These are phyloP conservation scores for Circinella umbellata DNA, from an alignment of 371 early-diverging fungal genomes.

Conservation along the genomic window DNA sequence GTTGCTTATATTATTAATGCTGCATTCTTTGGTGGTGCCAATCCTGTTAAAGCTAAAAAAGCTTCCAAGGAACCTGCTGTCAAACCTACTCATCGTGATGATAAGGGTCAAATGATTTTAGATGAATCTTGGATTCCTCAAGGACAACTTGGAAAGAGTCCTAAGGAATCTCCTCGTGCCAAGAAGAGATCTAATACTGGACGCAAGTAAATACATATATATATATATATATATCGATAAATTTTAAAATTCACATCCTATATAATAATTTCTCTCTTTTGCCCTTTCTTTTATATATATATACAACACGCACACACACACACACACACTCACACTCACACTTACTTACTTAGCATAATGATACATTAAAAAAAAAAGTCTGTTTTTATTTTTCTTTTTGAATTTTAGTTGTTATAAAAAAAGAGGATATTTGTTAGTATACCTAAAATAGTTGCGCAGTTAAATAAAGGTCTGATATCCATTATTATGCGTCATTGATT, in stretches of 20 bases:
- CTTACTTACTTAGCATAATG: no score
- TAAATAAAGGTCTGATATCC: no score
- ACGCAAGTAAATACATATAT: slow-evolving; percentile 31
- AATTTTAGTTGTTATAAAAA: no score
- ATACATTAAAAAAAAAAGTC: no score
- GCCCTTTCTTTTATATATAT: no score
- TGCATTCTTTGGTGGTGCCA: slow-evolving; percentile 46
- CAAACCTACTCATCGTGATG: slow-evolving; percentile 54
- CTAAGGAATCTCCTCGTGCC: slow-evolving; percentile 46
- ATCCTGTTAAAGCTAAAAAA: slow-evolving; percentile 44
- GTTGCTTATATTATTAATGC: slow-evolving; percentile 48
- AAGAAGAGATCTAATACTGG: slow-evolving; percentile 42
- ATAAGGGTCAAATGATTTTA: slow-evolving; percentile 54
- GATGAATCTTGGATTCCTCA: slow-evolving; percentile 60
- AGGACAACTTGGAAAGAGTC: slow-evolving; percentile 37
- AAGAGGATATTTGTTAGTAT: no score
- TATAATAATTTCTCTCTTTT: neutral
- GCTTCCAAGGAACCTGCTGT: slow-evolving; percentile 28
- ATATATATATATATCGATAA: no score
- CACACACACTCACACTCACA: no score
- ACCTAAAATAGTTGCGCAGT: no score
- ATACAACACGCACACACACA: no score
- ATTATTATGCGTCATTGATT: no score
- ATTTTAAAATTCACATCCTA: neutral
- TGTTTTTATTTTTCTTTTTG: no score